Conservation (phyloP, 148 eudicot genomes). For the Drosera capensis region DNA sequence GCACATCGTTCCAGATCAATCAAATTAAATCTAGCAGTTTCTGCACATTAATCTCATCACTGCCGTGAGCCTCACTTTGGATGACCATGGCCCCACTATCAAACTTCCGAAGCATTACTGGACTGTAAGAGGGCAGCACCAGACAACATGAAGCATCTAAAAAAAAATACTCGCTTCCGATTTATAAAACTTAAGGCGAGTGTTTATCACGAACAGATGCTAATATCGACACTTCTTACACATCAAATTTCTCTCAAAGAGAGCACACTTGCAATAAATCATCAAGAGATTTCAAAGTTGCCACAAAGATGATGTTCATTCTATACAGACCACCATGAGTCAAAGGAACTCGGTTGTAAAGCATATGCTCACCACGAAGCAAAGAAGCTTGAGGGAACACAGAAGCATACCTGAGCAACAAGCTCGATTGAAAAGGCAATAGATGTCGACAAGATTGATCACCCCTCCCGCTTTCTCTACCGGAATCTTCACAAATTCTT, state of each 20-base stretch:
- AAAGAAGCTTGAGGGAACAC: neutral
- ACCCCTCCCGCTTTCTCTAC: slow-evolving; percentile 96
- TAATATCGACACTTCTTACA: slow-evolving; percentile 28
- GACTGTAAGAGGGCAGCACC: slow-evolving; percentile 29
- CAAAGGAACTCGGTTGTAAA: neutral
- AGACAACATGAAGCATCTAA: slow-evolving; percentile 1
- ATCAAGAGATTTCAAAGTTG: slow-evolving; percentile 90
- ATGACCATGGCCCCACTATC: slow-evolving; percentile 95
- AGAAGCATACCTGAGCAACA: slow-evolving; percentile 73
- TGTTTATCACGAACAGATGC: neutral
- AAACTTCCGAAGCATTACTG: slow-evolving; percentile 83
- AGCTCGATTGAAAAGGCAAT: slow-evolving; percentile 93
- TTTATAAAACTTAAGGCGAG: neutral
- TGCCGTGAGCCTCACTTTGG: slow-evolving; percentile 78
- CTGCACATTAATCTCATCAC: slow-evolving; percentile 48
- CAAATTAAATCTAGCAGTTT: neutral
- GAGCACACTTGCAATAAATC: slow-evolving; percentile 84
- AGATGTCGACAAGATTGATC: slow-evolving; percentile 76
- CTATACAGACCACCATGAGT: neutral
- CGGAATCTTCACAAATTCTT: slow-evolving; percentile 92
- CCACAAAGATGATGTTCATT: slow-evolving; percentile 1
- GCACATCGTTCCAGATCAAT: neutral
- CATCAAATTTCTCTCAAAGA: slow-evolving; percentile 92
- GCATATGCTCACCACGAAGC: neutral
- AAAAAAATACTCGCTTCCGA: too few relatives aligned